Evolutionary conservation across 2,329 filamentous ascomycete species (phyloP).

Genomic region (Phyllosticta citriasiana): DNA sequence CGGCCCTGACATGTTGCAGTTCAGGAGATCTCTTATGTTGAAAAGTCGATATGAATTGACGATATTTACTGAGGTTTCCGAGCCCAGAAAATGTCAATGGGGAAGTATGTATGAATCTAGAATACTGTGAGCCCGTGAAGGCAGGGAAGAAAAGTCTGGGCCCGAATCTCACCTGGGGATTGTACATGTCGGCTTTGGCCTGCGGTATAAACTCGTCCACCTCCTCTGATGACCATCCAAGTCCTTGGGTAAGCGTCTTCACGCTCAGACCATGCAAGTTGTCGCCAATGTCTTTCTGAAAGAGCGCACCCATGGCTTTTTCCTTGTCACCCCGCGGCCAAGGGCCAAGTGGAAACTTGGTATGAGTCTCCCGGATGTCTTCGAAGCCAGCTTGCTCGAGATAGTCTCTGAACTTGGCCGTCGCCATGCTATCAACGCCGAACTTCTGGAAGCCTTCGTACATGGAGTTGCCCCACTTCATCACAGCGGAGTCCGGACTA

Average conservation of each 20-base stretch:
- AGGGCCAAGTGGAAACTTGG: conserved; percentile 29
- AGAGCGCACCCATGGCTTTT: conserved; percentile 40
- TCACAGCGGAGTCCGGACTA: conserved; percentile 12
- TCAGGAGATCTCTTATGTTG: too few species aligned
- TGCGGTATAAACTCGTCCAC: conserved; percentile 11
- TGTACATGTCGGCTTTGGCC: conserved; percentile 11
- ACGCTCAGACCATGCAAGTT: conserved; percentile 17
- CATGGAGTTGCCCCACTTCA: conserved; percentile 17
- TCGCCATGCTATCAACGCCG: conserved; percentile 33
- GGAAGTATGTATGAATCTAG: conserved; percentile 7
- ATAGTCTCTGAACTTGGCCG: conserved; percentile 25
- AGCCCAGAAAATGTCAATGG: conserved; percentile 6
- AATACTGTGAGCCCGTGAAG: neutral
- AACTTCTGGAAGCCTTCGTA: conserved; percentile 29
- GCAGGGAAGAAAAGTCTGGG: neutral
- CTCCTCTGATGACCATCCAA: conserved; percentile 16
- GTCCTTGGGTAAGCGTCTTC: conserved; percentile 15
- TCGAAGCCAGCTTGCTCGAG: conserved; percentile 36
- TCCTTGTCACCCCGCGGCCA: conserved; percentile 41
- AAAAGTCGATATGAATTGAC: too few species aligned
- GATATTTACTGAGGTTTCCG: neutral
- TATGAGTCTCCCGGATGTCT: conserved; percentile 28
- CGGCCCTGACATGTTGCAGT: too few species aligned
- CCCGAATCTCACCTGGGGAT: conserved; percentile 9
- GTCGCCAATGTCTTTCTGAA: conserved; percentile 15